Evolutionary conservation across 176 grass and related monocot genomes (phyloP).

Genomic region (Oryza rufipogon): DNA sequence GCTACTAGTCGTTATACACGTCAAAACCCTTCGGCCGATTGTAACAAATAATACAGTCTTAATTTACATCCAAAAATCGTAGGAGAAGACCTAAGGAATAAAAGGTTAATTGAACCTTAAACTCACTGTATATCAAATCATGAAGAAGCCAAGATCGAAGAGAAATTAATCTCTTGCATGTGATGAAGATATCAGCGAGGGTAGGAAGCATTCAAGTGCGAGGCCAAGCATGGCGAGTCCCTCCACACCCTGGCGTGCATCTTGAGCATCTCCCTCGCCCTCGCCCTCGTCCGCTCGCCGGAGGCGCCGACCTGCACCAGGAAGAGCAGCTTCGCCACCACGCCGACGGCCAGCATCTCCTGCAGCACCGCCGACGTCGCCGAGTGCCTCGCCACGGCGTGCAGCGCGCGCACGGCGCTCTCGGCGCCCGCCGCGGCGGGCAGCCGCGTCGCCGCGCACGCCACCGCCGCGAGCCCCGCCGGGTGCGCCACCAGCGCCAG

Average conservation of each 20-base stretch:
- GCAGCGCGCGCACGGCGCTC: slow-evolving; percentile 59
- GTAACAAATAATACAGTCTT: slow-evolving; percentile 13
- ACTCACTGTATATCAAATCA: not conserved
- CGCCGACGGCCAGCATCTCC: slow-evolving; percentile 83
- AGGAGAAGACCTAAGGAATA: slow-evolving; percentile 15
- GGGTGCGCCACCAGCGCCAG: slow-evolving; percentile 62
- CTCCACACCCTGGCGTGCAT: slow-evolving; percentile 84
- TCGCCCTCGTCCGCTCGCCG: slow-evolving; percentile 56
- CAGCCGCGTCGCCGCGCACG: slow-evolving; percentile 56
- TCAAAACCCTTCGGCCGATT: not conserved
- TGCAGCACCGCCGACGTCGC: slow-evolving; percentile 61
- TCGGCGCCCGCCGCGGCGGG: slow-evolving; percentile 50
- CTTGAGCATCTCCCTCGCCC: slow-evolving; percentile 74
- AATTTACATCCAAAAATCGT: slow-evolving; percentile 29
- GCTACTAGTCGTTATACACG: not conserved
- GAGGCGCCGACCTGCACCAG: slow-evolving; percentile 67
- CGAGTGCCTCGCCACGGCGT: slow-evolving; percentile 60
- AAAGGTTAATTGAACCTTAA: not conserved
- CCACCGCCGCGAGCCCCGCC: slow-evolving; percentile 70
- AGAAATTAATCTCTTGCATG: slow-evolving; percentile 17
- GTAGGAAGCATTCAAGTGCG: slow-evolving; percentile 59
- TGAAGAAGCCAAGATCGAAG: not conserved
- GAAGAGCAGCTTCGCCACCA: slow-evolving; percentile 62
- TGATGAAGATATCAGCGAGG: slow-evolving; percentile 58
- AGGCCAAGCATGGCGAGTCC: slow-evolving; percentile 72